Evolutionary conservation across 305 asterid species (phyloP).

Genomic region (Caryopteris hybrid): DNA sequence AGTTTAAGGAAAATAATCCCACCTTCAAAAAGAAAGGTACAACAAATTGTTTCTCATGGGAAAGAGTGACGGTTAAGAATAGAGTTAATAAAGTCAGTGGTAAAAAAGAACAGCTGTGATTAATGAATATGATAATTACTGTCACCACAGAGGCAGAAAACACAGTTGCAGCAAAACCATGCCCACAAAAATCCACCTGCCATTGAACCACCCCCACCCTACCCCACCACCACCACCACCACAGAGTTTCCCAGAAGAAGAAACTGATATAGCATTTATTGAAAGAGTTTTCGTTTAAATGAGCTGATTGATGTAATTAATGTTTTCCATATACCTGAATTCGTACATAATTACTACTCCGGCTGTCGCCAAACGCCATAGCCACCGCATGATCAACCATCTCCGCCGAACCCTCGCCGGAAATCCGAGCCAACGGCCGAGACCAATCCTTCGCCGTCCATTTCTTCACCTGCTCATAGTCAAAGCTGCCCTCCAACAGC

Average conservation of each 20-base stretch:
- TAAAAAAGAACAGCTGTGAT: background rate
- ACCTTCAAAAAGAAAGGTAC: no score
- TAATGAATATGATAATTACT: conserved; percentile 17
- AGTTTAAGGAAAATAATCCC: background rate
- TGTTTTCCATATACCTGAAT: conserved; percentile 54
- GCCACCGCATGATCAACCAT: conserved; percentile 90
- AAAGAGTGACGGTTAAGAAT: conserved; percentile 15
- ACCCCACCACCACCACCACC: no score
- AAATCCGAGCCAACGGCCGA: conserved; percentile 78
- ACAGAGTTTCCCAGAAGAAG: background rate
- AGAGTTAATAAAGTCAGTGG: conserved; percentile 8
- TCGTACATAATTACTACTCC: conserved; percentile 76
- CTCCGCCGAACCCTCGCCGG: conserved; percentile 84
- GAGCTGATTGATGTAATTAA: conserved; percentile 15
- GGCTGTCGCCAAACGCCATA: conserved; percentile 81
- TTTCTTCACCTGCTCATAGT: conserved; percentile 59
- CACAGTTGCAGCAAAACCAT: no score
- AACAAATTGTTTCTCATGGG: no score
- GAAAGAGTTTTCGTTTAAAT: background rate
- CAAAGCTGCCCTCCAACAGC: conserved; percentile 60
- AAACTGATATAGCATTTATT: conserved; percentile 8
- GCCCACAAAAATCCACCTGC: conserved; percentile 33
- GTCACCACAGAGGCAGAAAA: conserved; percentile 4
- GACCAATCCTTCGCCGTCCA: conserved; percentile 92
- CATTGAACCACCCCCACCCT: conserved; percentile 7